Evolutionary conservation across 306 rosid species (phyloP).

Genomic region (Styphnolobium japonicum): DNA sequence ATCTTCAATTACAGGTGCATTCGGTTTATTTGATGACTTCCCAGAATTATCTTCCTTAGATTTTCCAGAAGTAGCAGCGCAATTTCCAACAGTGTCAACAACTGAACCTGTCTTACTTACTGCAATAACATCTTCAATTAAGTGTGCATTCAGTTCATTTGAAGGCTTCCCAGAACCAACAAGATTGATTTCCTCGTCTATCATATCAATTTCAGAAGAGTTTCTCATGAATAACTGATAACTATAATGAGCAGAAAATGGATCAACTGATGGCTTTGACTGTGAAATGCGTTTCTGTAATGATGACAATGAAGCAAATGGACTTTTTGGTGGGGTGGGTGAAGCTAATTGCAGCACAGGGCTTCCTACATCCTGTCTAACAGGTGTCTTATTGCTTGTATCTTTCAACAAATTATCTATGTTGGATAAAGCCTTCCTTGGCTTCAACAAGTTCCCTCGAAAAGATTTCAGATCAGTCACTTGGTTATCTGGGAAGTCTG

Average conservation of each 20-base stretch:
- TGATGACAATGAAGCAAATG: slow-evolving; percentile 47
- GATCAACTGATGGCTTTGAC: slow-evolving; percentile 51
- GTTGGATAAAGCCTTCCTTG: slow-evolving; percentile 42
- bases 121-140: slow-evolving; percentile 22
- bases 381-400: slow-evolving; percentile 38
- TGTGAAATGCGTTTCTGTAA: slow-evolving; percentile 48
- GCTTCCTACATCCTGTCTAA: slow-evolving; percentile 28
- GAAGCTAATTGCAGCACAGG: slow-evolving; percentile 42
- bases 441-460: slow-evolving; percentile 39
- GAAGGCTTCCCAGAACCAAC: slow-evolving; percentile 38
- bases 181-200: slow-evolving; percentile 21
- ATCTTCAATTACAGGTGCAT: slow-evolving; percentile 24
- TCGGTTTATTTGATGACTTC: slow-evolving; percentile 21
- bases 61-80: slow-evolving; percentile 12
- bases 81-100: slow-evolving; percentile 24
- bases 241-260: slow-evolving; percentile 58
- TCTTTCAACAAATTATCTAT: slow-evolving; percentile 47
- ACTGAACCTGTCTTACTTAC: slow-evolving; percentile 18
- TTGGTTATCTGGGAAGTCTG: slow-evolving; percentile 51
- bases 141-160: slow-evolving; percentile 23
- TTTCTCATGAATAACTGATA: slow-evolving; percentile 32
- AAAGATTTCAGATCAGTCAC: slow-evolving; percentile 46
- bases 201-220: slow-evolving; percentile 20
- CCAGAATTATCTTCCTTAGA: slow-evolving; percentile 20
- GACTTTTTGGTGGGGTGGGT: slow-evolving; percentile 74